A percentile compares a stretch with the other conserved stretches of the same genome.
Evolutionary conservation across 371 early-diverging fungal species (phyloP).

Genomic region (Mortierella sp.): DNA sequence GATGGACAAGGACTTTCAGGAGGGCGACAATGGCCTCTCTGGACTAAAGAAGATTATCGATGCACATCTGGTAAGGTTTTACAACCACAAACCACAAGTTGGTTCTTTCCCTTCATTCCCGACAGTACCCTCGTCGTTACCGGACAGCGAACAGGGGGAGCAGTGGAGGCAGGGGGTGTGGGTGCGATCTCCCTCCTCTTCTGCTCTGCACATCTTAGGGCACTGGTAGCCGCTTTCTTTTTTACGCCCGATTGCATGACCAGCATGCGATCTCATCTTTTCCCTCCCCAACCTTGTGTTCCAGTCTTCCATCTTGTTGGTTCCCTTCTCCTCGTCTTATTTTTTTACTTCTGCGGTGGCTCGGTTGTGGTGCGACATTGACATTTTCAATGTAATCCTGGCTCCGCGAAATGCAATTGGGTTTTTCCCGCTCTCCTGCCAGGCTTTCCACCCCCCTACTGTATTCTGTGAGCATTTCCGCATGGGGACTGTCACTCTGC

Average conservation of each 20-base stretch:
- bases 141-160: too few relatives aligned
- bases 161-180: too few relatives aligned
- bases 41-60: constrained; percentile 46
- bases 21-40: constrained; percentile 41
- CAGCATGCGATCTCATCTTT: constrained; percentile 9
- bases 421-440: too few relatives aligned
- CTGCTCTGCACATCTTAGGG: too few relatives aligned
- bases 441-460: too few relatives aligned
- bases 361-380: not conserved
- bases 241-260: not conserved
- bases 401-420: too few relatives aligned
- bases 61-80: constrained; percentile 45
- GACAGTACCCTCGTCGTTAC: too few relatives aligned
- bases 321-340: constrained; percentile 14
- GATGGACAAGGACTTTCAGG: constrained; percentile 46
- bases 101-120: too few relatives aligned
- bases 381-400: not conserved
- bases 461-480: too few relatives aligned
- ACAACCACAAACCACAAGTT: not conserved
- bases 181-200: too few relatives aligned
- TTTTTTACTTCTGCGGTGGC: not conserved
- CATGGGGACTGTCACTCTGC: too few relatives aligned
- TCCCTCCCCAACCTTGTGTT: not conserved
- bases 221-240: not conserved
- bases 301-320: not conserved